phyloP scores from a whole-genome alignment of 768 basidiomycete genomes.

The Panus rudis region DNA sequence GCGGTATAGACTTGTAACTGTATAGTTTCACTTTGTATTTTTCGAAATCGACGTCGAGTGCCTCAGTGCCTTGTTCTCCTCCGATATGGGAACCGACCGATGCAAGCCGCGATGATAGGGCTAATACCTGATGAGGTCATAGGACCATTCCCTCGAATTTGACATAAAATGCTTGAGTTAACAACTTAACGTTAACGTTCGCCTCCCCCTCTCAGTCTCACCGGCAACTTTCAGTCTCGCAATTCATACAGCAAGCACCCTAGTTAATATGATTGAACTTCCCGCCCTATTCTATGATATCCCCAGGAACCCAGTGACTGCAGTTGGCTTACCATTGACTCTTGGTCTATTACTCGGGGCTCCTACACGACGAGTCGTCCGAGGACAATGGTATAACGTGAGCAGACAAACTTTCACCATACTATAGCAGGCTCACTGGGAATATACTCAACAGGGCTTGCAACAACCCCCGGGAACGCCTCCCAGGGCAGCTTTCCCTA shows the following conservation, averaged over 20 bases:
- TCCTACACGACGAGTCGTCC: conserved; percentile 38
- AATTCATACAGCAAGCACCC: conserved; percentile 12
- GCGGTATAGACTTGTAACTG: conserved; percentile 10
- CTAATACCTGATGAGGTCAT: no score
- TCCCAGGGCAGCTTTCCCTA: conserved; percentile 47
- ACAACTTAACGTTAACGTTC: no score
- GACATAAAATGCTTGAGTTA: no score
- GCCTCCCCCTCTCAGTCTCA: no score
- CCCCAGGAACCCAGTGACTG: conserved; percentile 49
- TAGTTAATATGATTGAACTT: conserved; percentile 33
- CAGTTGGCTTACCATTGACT: conserved; percentile 52
- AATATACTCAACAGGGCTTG: conserved; percentile 32
- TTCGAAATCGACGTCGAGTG: no score
- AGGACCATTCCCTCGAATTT: no score
- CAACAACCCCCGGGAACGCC: conserved; percentile 44
- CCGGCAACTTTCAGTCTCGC: conserved; percentile 2
- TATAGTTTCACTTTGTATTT: background rate
- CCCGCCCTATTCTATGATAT: conserved; percentile 46
- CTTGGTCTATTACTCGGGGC: conserved; percentile 48
- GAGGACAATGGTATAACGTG: conserved; percentile 56
- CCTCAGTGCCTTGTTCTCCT: no score
- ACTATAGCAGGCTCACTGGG: background rate
- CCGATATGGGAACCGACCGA: no score
- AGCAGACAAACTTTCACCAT: conserved; percentile 12
- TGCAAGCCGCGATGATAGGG: no score